Base-by-base conservation (phyloP, 768 basidiomycete genomes). In the Neoboletus brunneissimus region DNA sequence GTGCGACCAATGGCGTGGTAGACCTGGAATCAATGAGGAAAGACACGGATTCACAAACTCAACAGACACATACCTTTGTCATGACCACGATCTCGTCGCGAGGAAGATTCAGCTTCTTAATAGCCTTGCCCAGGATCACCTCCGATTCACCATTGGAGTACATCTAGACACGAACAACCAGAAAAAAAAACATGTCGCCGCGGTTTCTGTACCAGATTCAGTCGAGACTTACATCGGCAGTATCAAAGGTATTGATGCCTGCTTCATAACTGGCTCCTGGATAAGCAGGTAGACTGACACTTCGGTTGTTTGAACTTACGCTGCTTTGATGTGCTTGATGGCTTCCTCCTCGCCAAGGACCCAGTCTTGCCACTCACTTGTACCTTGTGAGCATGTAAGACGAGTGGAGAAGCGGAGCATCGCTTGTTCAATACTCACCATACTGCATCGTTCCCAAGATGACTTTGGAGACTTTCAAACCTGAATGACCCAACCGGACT, bases 401-500 rank as follows among this genome's bases (percentile, higher is more conserved):
- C 16, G 37, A 31, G 37, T 1, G n/a, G 20, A 3, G 4, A 34
- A 22, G 32, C 37, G 16, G 23, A 48, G n/a, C 5, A 34, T 15
- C 10, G 8, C 23, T 5, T n/a, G 29, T 4, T 73, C n/a, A n/a
- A n/a, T n/a, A 64, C 13, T 37, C 4, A 53, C 52, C 52, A 15
- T 53, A 53, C 25, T 53, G 52, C 52, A 53, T 53, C 10, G 52
- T 53, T 22, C 47, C 52, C 15, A 53, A 37, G 47, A 53, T 53
- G 16, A 53, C 37, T 35, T 37, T 49, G 52, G 52, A 53, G 34
- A 53, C 47, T 35, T 53, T 53, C 25, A 53, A 37, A 37, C 52
- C 52, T 15, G 52, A 53, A 18, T 53, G 55, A 13, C 55, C 55
- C 55, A 56, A 29, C 41, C 55, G 54, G 38, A 56, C 55, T 56